Base-by-base conservation (phyloP, 2,329 filamentous ascomycete genomes). In the Colletotrichum sp. region DNA sequence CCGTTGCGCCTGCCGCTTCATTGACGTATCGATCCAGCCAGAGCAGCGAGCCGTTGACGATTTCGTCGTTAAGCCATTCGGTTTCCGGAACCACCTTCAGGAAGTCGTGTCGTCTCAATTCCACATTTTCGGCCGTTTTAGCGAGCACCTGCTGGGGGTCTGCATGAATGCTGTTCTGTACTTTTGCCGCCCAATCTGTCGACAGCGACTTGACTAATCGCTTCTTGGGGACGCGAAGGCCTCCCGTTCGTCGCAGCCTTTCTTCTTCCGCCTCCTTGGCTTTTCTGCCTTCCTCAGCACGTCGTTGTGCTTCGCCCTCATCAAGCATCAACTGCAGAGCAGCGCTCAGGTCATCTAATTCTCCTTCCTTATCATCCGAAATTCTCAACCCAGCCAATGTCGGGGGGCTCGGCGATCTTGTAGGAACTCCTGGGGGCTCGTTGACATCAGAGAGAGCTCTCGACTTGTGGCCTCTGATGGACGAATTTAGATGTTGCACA, bases 51-150 rank as follows among this genome's bases (percentile, higher is more conserved):
- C 91, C 90, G 79, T 95, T 94, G 79, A 96, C 91, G 66, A 94
- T 91, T 78, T 94, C 93, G 81, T 96, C 94, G 77, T 96, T 96
- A 8, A 96, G 88, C 94, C 94, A 96, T 32, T 87, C 87, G 1
- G 84, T 87, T 10, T 85, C 82, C 22, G 86, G 86, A 18, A 93
- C 87, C 9, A 96, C 84, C 62, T 89, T 93, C n/a, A 84, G 86
- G 79, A 95, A 93, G 80, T 95, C 93, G 68, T 91, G 89, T 3
- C 85, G 81, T 2, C 81, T 86, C 27, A 80, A 73, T 4, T 75
- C 64, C 3, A 75, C 74, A 13, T 74, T 73, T 8, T 77, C 72
- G 22, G 69, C 72, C 7, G 77, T 78, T 22, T 30, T 39, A 13
- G 75, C n/a, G 25, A 78, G 70, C 10, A 56, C 62, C 66, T 66